Percentiles rank a stretch among this genome's conserved stretches.
Evolutionary conservation across 768 basidiomycete species (phyloP).

Genomic region (Mycena latifolia): DNA sequence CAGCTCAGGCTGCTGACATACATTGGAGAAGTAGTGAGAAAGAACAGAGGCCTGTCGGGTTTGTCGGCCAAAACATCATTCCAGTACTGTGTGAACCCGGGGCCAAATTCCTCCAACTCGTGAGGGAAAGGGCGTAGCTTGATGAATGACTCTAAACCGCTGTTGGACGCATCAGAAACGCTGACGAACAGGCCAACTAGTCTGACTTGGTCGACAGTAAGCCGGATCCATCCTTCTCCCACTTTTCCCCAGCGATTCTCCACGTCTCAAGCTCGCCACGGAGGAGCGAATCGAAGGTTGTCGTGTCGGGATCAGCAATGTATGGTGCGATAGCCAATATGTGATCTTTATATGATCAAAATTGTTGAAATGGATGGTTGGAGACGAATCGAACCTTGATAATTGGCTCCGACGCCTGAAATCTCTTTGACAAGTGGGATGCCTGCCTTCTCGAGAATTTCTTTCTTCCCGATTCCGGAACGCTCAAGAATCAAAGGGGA

Average conservation of each 20-base stretch:
- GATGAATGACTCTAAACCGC: constrained; percentile 32
- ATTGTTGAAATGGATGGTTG: too few species aligned
- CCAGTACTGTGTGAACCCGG: constrained; percentile 39
- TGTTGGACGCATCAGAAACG: neutral
- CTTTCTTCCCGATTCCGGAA: too few species aligned
- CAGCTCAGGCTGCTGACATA: too few species aligned
- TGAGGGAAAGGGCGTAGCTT: constrained; percentile 45
- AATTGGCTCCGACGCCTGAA: too few species aligned
- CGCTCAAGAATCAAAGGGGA: too few species aligned
- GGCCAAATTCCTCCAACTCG: too few species aligned
- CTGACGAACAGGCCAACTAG: neutral
- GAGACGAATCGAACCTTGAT: too few species aligned
- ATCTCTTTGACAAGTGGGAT: too few species aligned
- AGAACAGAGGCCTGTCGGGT: constrained; percentile 40
- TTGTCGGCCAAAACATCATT: constrained; percentile 29
- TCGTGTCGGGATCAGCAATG: constrained; percentile 2
- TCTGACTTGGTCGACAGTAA: constrained; percentile 21
- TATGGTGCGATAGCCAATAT: constrained; percentile 28
- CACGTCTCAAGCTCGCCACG: constrained; percentile 29
- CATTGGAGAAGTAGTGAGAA: neutral
- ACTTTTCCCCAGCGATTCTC: constrained; percentile 13
- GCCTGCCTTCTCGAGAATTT: too few species aligned
- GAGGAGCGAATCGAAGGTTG: constrained; percentile 23
- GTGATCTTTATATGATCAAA: too few species aligned
- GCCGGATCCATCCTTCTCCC: constrained; percentile 22